Percentiles rank a stretch among this genome's conserved stretches.
These are phyloP conservation scores for Hebeloma cylindrosporum DNA, from an alignment of 768 basidiomycete genomes.

Conservation along the genomic window DNA sequence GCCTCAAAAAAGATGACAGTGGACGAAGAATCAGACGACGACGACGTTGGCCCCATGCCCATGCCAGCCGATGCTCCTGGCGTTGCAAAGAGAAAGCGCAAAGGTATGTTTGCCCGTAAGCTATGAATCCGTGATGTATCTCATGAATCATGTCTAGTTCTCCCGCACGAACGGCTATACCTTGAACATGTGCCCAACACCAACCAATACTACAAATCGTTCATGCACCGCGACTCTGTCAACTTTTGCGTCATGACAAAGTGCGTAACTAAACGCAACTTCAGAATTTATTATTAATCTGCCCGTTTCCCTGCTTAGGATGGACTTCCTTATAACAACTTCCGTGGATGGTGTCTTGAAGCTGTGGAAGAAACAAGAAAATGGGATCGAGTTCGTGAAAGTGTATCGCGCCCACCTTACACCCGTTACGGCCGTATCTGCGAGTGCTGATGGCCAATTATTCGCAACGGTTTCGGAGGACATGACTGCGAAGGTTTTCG, in stretches of 20 bases:
- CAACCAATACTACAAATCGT: constrained; percentile 95
- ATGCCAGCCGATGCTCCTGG: constrained; percentile 52
- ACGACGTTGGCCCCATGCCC: constrained; percentile 91
- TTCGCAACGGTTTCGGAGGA: constrained; percentile 93
- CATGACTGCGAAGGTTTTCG: constrained; percentile 92
- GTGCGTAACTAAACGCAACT: constrained; percentile 41
- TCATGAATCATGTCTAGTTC: constrained; percentile 47
- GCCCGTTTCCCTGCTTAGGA: constrained; percentile 47
- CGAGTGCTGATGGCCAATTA: constrained; percentile 87
- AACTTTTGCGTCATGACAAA: constrained; percentile 89
- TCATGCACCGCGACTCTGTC: constrained; percentile 95
- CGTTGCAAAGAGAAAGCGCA: constrained; percentile 65
- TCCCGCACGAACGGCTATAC: constrained; percentile 91
- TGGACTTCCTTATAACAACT: constrained; percentile 91
- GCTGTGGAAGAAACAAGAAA: constrained; percentile 98
- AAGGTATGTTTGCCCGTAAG: constrained; percentile 50
- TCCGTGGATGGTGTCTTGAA: constrained; percentile 95
- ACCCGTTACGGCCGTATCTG: constrained; percentile 76
- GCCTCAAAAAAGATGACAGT: constrained; percentile 26
- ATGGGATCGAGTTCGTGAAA: constrained; percentile 97
- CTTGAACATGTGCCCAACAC: constrained; percentile 89
- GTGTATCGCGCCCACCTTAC: constrained; percentile 92
- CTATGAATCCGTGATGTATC: constrained; percentile 8
- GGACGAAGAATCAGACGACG: constrained; percentile 63
- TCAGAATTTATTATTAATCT: neutral